Evolutionary conservation across 2,329 filamentous ascomycete species (phyloP).

Genomic region (Sodiomyces alkalinus): DNA sequence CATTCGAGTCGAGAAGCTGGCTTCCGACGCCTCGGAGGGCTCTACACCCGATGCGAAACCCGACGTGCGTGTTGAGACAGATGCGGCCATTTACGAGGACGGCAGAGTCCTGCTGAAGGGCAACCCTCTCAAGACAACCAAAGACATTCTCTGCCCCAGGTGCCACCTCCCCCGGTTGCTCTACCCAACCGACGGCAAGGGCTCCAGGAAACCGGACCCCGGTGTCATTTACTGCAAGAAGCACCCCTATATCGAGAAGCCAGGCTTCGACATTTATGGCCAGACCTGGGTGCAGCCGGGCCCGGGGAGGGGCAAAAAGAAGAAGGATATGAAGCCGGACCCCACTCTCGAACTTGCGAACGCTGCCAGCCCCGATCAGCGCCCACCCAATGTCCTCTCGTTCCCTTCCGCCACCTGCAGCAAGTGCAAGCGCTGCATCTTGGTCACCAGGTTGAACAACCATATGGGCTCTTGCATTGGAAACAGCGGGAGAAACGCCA

Average conservation of each 20-base stretch:
- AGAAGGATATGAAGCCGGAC: constrained; percentile 56
- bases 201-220: constrained; percentile 49
- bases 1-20: constrained; percentile 48
- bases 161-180: constrained; percentile 62
- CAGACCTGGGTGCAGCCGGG: constrained; percentile 64
- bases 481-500: constrained; percentile 48
- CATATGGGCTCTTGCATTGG: constrained; percentile 56
- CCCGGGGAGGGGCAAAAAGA: constrained; percentile 60
- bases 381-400: constrained; percentile 45
- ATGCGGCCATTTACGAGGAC: constrained; percentile 56
- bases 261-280: constrained; percentile 67
- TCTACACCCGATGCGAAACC: constrained; percentile 36
- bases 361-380: constrained; percentile 29
- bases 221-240: constrained; percentile 63
- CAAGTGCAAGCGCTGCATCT: constrained; percentile 51
- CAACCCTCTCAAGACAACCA: constrained; percentile 56
- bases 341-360: constrained; percentile 30
- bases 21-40: constrained; percentile 37
- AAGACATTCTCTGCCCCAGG: constrained; percentile 57
- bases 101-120: constrained; percentile 53
- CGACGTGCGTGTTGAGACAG: constrained; percentile 45
- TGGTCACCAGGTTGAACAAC: constrained; percentile 50
- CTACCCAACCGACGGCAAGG: constrained; percentile 56
- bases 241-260: constrained; percentile 61
- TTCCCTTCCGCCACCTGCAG: constrained; percentile 52